Evolutionary conservation across 495 filamentous ascomycete species (phyloP).

Genomic region (Margaritispora aquatica): DNA sequence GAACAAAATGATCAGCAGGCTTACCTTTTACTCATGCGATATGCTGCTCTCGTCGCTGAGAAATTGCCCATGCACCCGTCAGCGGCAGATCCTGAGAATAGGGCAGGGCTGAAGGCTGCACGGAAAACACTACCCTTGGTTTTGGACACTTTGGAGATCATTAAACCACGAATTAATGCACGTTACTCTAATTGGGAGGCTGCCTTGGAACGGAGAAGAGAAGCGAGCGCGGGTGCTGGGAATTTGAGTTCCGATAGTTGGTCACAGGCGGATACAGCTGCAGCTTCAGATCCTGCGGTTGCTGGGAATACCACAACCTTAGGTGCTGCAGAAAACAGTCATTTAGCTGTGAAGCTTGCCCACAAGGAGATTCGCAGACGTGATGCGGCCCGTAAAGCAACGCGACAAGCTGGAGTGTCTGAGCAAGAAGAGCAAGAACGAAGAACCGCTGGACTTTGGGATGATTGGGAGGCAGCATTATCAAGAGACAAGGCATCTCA

Average conservation of each 20-base stretch:
- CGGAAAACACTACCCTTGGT: slow-evolving; percentile 11
- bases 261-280: slow-evolving; percentile 31
- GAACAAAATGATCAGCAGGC: slow-evolving; percentile 84
- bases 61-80: slow-evolving; percentile 56
- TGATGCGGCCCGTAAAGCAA: slow-evolving; percentile 29
- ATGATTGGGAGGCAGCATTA: slow-evolving; percentile 39
- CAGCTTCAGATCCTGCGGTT: slow-evolving; percentile 38
- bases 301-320: slow-evolving; percentile 42
- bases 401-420: slow-evolving; percentile 45
- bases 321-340: slow-evolving; percentile 62
- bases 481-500: slow-evolving; percentile 15
- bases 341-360: slow-evolving; percentile 73
- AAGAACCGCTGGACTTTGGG: slow-evolving; percentile 58
- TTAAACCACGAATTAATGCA: slow-evolving; percentile 63
- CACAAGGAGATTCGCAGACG: slow-evolving; percentile 67
- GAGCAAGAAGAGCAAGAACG: slow-evolving; percentile 48
- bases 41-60: slow-evolving; percentile 62
- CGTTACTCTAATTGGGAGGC: slow-evolving; percentile 45
- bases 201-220: slow-evolving; percentile 31
- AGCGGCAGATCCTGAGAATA: slow-evolving; percentile 40
- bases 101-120: slow-evolving; percentile 12
- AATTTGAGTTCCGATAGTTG: slow-evolving; percentile 10
- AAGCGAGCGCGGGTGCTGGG: slow-evolving; percentile 1
- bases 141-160: slow-evolving; percentile 54
- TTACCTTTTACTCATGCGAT: slow-evolving; percentile 80